Evolutionary conservation across 257 asterid species (phyloP).

Genomic region (Ligustrum vulgare): DNA sequence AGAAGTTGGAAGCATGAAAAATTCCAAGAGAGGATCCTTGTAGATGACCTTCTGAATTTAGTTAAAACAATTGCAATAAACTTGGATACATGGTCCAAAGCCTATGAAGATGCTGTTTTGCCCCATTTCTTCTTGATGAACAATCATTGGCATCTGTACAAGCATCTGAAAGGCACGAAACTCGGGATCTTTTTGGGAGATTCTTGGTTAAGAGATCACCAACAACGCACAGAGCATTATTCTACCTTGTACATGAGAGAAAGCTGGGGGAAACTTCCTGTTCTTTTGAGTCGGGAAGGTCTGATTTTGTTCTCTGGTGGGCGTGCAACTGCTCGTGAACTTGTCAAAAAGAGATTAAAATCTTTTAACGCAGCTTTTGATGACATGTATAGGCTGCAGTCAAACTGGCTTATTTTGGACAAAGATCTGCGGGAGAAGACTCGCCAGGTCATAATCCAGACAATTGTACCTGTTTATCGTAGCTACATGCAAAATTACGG

Average conservation of each 20-base stretch:
- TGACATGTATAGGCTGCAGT: slow-evolving; percentile 66
- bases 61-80: slow-evolving; percentile 66
- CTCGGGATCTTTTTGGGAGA: slow-evolving; percentile 73
- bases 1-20: slow-evolving; percentile 84
- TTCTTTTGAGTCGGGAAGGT: slow-evolving; percentile 79
- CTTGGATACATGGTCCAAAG: slow-evolving; percentile 80
- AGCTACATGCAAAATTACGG: slow-evolving; percentile 96
- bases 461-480: slow-evolving; percentile 81
- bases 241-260: slow-evolving; percentile 48
- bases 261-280: slow-evolving; percentile 89
- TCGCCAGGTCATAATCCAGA: slow-evolving; percentile 54
- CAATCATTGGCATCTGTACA: slow-evolving; percentile 79
- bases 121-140: slow-evolving; percentile 73
- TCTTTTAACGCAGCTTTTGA: slow-evolving; percentile 78
- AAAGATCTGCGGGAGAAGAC: slow-evolving; percentile 66
- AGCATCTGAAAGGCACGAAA: slow-evolving; percentile 63
- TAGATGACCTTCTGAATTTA: slow-evolving; percentile 55
- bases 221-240: slow-evolving; percentile 52
- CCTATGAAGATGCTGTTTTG: slow-evolving; percentile 48
- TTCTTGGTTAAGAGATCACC: slow-evolving; percentile 64
- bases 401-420: slow-evolving; percentile 58
- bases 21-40: slow-evolving; percentile 66
- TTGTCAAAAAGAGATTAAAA: slow-evolving; percentile 76
- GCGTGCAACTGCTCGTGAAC: slow-evolving; percentile 79
- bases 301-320: slow-evolving; percentile 84